Percentiles rank a stretch among this genome's conserved stretches.
Evolutionary conservation across 495 filamentous ascomycete species (phyloP).

Genomic region (Hapsidospora chrysogenum): DNA sequence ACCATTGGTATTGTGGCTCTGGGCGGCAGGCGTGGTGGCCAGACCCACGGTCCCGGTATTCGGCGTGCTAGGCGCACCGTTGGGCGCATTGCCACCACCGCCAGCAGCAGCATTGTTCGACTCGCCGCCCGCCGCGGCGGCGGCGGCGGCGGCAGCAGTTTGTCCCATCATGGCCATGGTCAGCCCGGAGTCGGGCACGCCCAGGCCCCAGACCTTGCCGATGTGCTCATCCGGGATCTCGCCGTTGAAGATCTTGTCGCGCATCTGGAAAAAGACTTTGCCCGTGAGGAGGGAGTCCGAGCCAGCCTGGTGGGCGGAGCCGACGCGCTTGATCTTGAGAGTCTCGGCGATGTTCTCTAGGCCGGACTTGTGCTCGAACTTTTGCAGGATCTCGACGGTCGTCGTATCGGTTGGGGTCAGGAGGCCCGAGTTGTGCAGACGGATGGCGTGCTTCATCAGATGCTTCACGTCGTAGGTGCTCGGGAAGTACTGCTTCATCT

Average conservation of each 20-base stretch:
- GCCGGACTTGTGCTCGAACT: constrained; percentile 71
- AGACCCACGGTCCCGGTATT: constrained; percentile 36
- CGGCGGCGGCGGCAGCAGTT: constrained; percentile 10
- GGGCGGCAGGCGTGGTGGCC: constrained; percentile 41
- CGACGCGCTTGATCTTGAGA: constrained; percentile 72
- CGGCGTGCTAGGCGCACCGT: constrained; percentile 56
- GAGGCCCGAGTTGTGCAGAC: constrained; percentile 46
- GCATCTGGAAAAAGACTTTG: constrained; percentile 79
- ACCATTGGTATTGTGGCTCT: constrained; percentile 34
- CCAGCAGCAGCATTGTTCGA: constrained; percentile 19
- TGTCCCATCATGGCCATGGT: constrained; percentile 23
- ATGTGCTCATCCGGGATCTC: constrained; percentile 59
- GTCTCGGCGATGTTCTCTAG: constrained; percentile 88
- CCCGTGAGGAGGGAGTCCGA: constrained; percentile 85
- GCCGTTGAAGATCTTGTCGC: constrained; percentile 72
- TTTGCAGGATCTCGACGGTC: constrained; percentile 51
- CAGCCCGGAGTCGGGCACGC: constrained; percentile 37
- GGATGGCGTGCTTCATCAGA: constrained; percentile 61
- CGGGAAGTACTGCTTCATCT: constrained; percentile 83
- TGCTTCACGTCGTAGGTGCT: constrained; percentile 92
- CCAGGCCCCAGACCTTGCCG: constrained; percentile 77
- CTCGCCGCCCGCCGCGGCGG: constrained; percentile 11
- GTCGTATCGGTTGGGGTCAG: constrained; percentile 46
- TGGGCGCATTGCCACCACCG: constrained; percentile 14
- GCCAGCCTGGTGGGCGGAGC: constrained; percentile 76